Base-by-base conservation (phyloP, 495 filamentous ascomycete species). In the Podospora didyma region DNA sequence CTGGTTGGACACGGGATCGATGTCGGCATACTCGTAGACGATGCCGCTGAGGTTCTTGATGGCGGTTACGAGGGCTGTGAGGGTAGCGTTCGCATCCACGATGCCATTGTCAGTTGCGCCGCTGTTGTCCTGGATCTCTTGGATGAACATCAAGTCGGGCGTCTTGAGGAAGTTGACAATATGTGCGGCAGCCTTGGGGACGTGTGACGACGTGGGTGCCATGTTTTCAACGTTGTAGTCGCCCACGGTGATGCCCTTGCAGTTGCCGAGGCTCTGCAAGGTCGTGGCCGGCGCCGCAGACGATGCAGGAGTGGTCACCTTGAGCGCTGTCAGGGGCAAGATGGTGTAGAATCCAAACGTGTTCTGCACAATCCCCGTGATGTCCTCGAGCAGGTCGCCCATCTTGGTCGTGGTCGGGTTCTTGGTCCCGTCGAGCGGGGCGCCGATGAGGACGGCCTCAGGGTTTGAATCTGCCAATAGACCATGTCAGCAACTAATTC, bases 191-290 rank as follows among this genome's bases (percentile, higher is more conserved):
- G 86, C 69, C 7, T 59, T 57, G 34, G 69, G 60, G 14, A 85
- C 64, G 31, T 80, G 75, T 0, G 75, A 68, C 7, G 69, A 69
- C 0, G 53, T 73, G 0, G 81, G 81, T 3, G 71, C 54, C 9
- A 87, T 73, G 64, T 86, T 86, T 50, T 85, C 79, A 49, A 86
- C 74, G 67, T 87, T 87, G 72, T 85, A 87, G 50, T 69, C 68
- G 42, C 75, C 83, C 14, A 86, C 57, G 0, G 80, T 83, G 12
- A 87, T 49, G 34, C 71, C 75, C 2, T 62, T 61, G 68, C 84
- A 87, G 14, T 68, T 71, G 2, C 73, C 71, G 10, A 64, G 57
- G 24, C 73, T 75, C 5, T 62, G 57, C 16, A 87, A 61, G 0
- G 60, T 66, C n/a, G 81, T 78, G 0, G 79, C 55, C 68, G 59